phyloP scores from a whole-genome alignment of 345 rosid genomes.

The Syzygium oleosum region DNA sequence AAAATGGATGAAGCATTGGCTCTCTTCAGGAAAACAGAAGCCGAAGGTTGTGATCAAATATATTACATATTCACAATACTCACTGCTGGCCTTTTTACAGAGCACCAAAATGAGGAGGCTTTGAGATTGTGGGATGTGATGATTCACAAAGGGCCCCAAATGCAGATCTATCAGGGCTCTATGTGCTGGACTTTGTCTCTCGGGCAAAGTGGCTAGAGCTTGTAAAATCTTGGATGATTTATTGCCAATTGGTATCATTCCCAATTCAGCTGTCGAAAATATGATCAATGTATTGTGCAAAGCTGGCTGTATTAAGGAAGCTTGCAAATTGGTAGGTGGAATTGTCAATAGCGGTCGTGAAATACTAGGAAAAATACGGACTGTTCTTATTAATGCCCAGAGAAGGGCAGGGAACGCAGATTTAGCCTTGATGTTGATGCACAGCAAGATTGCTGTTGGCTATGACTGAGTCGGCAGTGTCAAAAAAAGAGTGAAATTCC shows the following conservation, averaged over 20 bases:
- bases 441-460: constrained; percentile 79
- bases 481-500: constrained; percentile 67
- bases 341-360: constrained; percentile 75
- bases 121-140: constrained; percentile 71
- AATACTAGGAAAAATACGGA: constrained; percentile 65
- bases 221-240: constrained; percentile 83
- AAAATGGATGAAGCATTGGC: constrained; percentile 57
- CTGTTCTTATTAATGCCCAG: constrained; percentile 66
- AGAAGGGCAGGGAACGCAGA: constrained; percentile 83
- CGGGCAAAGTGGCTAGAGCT: constrained; percentile 83
- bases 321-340: constrained; percentile 89
- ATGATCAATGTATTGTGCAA: constrained; percentile 66
- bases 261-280: constrained; percentile 75
- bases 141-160: constrained; percentile 87
- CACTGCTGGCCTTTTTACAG: constrained; percentile 49
- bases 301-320: constrained; percentile 70
- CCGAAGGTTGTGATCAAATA: constrained; percentile 66
- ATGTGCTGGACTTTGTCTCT: constrained; percentile 69
- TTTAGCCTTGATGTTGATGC: constrained; percentile 82
- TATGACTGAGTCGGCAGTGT: constrained; percentile 72
- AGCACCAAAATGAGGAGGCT: constrained; percentile 71
- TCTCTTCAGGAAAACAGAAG: constrained; percentile 64
- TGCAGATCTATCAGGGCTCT: constrained; percentile 65
- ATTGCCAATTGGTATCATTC: constrained; percentile 76
- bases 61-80: constrained; percentile 76